phyloP scores from a whole-genome alignment of 2,329 filamentous ascomycete species.

The Nigrospora oryzae region DNA sequence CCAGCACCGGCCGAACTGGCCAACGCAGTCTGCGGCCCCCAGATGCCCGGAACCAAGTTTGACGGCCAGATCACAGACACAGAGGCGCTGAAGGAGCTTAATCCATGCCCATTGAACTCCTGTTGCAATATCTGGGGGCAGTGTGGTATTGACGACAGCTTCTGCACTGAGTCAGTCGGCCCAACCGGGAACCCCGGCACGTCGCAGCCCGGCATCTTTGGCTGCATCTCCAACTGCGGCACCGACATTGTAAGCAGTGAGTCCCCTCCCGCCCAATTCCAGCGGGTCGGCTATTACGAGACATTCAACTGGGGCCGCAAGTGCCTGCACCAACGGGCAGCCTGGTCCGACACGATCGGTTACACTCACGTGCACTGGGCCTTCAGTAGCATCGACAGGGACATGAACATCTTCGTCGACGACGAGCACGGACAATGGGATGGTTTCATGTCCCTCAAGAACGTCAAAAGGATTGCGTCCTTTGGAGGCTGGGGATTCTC shows the following conservation, averaged over 20 bases:
- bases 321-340: slow-evolving; percentile 15
- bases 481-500: slow-evolving; percentile 32
- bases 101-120: slow-evolving; percentile 35
- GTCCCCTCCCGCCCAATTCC: slow-evolving; percentile 1
- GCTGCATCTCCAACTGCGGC: slow-evolving; percentile 14
- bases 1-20: slow-evolving; percentile 28
- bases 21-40: slow-evolving; percentile 35
- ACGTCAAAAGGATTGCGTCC: slow-evolving; percentile 23
- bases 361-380: slow-evolving; percentile 20
- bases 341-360: slow-evolving; percentile 4
- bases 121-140: slow-evolving; percentile 28
- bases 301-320: slow-evolving; percentile 15
- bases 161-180: slow-evolving; percentile 1
- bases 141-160: slow-evolving; percentile 9
- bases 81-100: slow-evolving; percentile 27
- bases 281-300: slow-evolving; percentile 20
- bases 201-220: slow-evolving; percentile 17
- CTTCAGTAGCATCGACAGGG: slow-evolving; percentile 15
- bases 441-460: slow-evolving; percentile 11
- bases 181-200: slow-evolving; percentile 12
- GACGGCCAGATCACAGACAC: slow-evolving; percentile 16
- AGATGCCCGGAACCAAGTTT: slow-evolving; percentile 26
- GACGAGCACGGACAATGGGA: slow-evolving; percentile 14
- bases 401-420: slow-evolving; percentile 11
- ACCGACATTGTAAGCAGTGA: slow-evolving; percentile 5